These are phyloP conservation scores for Trametes meyenii DNA, from an alignment of 768 basidiomycete species.

Conservation along the genomic window DNA sequence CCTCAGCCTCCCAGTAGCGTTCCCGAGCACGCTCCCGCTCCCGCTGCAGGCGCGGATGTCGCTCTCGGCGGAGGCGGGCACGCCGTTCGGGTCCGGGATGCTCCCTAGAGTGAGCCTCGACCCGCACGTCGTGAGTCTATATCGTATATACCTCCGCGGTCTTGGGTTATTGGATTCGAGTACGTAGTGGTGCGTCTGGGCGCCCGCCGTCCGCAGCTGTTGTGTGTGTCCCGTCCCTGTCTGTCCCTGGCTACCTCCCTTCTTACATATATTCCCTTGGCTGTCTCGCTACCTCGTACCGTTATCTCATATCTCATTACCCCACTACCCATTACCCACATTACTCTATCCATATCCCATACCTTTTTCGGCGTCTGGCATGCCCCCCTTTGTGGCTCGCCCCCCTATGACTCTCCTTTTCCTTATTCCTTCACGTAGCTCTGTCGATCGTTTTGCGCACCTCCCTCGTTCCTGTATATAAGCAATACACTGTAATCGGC, in stretches of 20 bases:
- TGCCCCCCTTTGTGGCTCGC: background rate
- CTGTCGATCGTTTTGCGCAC: constrained; percentile 5
- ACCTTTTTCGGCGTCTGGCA: constrained; percentile 7
- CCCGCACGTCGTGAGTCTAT: constrained; percentile 21
- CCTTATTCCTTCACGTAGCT: background rate
- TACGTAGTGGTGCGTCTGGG: background rate
- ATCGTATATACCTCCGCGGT: constrained; percentile 22
- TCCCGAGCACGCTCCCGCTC: constrained; percentile 2
- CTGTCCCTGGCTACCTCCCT: background rate
- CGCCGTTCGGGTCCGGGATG: constrained; percentile 7
- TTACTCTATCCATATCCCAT: constrained; percentile 1
- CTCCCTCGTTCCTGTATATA: constrained; percentile 5
- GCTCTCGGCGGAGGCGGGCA: constrained; percentile 8
- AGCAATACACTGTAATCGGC: constrained; percentile 13
- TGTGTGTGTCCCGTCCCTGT: background rate
- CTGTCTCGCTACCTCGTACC: background rate
- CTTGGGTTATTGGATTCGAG: constrained; percentile 17
- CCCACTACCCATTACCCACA: background rate
- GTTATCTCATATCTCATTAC: background rate
- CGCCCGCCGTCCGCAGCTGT: background rate
- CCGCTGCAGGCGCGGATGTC: constrained; percentile 1
- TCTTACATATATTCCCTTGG: background rate
- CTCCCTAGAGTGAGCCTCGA: constrained; percentile 21
- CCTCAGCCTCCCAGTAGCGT: background rate
- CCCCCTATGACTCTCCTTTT: background rate